Base-by-base conservation (phyloP, 108 stramenopile genomes). In the Skeletonema grethae region DNA sequence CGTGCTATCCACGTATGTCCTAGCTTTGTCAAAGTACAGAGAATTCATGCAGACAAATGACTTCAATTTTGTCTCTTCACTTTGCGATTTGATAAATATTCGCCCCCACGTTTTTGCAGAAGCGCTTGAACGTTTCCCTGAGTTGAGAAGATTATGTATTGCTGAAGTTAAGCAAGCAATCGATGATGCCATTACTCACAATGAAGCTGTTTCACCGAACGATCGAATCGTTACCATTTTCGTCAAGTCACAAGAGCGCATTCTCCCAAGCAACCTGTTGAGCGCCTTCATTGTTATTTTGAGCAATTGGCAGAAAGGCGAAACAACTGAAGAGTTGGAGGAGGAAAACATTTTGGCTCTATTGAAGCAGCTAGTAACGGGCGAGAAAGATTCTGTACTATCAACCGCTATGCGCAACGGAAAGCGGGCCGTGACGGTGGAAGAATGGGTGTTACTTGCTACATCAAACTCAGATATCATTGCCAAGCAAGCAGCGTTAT, bases 371-470 rank as follows among this genome's bases (percentile, higher is more conserved):
- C 36, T 75, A 60, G 18, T 75, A 1, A 61, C 63, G 20, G 11
- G 35, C 38, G 36, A 39, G 46, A 46, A 67, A 30, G 36, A 70
- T 10, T 63, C 41, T 20, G 84, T 87, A n/a, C 64, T 86, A 20
- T 82, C 90, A 16, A 78, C 84, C 65, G 90, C 90, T 7, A 69
- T 32, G 48, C 46, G 75, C 31, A 57, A 72, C 8, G 60, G 60
- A 13, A 66, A 74, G 16, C 73, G 59, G 38, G 87, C 86, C 8
- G 72, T 88, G 31, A 61, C 87, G 2, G 87, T 88, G 22, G 87
- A 88, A 64, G 83, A 84, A 38, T 92, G 91, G 91, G 86, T 88
- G 6, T 86, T 86, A 80, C 80, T 92, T 20, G 87, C 86, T 13
- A 85, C 80, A 66, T 78, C 88, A 30, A 76, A 82, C 28, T 80